A percentile compares a stretch with the other conserved stretches of the same genome.
These are phyloP conservation scores for Flaveria bidentis DNA, from an alignment of 129 eudicot species.

Conservation along the genomic window DNA sequence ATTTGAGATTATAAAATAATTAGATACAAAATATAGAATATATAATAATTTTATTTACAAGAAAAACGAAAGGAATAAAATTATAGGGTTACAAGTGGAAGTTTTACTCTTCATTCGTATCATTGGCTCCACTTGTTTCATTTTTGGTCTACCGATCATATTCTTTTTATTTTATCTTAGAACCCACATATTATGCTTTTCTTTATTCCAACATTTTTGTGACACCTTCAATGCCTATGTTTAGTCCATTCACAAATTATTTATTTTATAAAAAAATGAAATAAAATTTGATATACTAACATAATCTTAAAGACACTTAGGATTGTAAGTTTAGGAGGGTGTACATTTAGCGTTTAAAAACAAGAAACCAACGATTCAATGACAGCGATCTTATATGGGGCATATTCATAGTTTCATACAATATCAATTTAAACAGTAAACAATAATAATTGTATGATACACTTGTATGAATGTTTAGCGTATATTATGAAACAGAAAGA, in stretches of 20 bases:
- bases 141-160: constrained; percentile 27
- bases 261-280: background rate
- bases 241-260: background rate
- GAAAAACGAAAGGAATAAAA: background rate
- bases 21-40: too few relatives aligned
- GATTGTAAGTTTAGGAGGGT: too few relatives aligned
- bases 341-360: too few relatives aligned
- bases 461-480: too few relatives aligned
- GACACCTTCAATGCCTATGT: background rate
- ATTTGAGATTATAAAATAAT: too few relatives aligned
- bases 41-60: too few relatives aligned
- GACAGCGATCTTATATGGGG: too few relatives aligned
- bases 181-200: constrained; percentile 15
- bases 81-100: constrained; percentile 23
- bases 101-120: background rate
- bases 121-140: constrained; percentile 36
- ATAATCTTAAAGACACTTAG: background rate
- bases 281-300: background rate
- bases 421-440: too few relatives aligned
- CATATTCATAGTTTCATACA: too few relatives aligned
- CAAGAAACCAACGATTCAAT: too few relatives aligned
- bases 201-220: background rate
- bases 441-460: too few relatives aligned
- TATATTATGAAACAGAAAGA: too few relatives aligned
- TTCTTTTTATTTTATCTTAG: background rate